Evolutionary conservation across 768 basidiomycete species (phyloP).

Genomic region (Mycena kentingensis): DNA sequence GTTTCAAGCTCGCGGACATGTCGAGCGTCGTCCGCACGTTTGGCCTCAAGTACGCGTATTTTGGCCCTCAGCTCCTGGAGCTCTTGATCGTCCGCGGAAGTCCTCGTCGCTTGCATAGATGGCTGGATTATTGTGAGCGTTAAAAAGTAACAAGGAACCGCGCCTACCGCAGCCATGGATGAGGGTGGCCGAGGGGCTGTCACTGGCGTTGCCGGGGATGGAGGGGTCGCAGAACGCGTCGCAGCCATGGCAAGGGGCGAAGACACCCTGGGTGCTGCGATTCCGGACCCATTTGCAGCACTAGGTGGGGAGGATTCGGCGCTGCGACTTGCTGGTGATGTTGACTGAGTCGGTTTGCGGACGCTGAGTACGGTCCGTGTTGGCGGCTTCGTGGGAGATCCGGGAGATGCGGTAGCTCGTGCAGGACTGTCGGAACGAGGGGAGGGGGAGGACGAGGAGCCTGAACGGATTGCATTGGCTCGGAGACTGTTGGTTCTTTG

Average conservation of each 20-base stretch:
- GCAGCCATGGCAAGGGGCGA: too few species aligned
- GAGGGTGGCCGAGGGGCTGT: constrained; percentile 33
- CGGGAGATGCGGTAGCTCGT: constrained; percentile 41
- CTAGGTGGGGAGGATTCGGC: constrained; percentile 34
- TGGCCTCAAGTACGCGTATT: constrained; percentile 81
- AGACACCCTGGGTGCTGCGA: too few species aligned
- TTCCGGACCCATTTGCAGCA: too few species aligned
- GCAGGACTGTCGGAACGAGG: constrained; percentile 69
- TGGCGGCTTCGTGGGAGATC: constrained; percentile 40
- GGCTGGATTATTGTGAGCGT: constrained; percentile 9
- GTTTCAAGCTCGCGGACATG: constrained; percentile 83
- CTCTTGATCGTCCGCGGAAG: constrained; percentile 55
- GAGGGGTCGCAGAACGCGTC: constrained; percentile 22
- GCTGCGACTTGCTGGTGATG: constrained; percentile 16
- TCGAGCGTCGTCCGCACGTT: constrained; percentile 84
- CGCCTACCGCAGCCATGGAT: constrained; percentile 20
- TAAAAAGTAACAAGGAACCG: too few species aligned
- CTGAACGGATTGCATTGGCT: constrained; percentile 40
- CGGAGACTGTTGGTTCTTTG: constrained; percentile 60
- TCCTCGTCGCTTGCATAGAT: neutral
- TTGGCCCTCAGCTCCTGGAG: constrained; percentile 82
- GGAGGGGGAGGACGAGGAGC: constrained; percentile 51
- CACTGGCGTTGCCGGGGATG: constrained; percentile 13
- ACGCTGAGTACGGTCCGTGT: constrained; percentile 55
- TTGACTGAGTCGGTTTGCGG: constrained; percentile 44